Percentiles rank a stretch among this genome's conserved stretches.
These are phyloP conservation scores for Cladosporium austrohemisphaericum DNA, from an alignment of 2,329 filamentous ascomycete species.

Conservation along the genomic window DNA sequence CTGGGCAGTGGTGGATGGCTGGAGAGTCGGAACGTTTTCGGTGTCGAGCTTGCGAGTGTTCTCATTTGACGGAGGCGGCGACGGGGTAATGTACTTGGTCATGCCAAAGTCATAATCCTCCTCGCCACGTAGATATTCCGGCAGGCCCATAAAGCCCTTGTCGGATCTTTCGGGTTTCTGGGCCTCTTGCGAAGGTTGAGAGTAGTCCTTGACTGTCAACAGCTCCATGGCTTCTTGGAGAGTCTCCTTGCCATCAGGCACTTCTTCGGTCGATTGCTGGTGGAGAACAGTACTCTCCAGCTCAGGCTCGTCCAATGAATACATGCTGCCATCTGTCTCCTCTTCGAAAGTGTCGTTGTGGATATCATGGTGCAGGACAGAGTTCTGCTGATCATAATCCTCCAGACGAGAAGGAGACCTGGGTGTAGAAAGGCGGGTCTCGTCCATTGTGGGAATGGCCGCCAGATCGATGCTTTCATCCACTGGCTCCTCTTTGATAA, in stretches of 20 bases:
- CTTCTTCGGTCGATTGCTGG: constrained; percentile 10
- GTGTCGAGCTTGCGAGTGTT: constrained; percentile 22
- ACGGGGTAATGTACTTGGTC: constrained; percentile 50
- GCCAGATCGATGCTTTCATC: constrained; percentile 63
- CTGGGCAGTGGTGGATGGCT: constrained; percentile 21
- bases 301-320: constrained; percentile 43
- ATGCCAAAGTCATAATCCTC: constrained; percentile 55
- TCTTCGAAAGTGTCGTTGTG: constrained; percentile 40
- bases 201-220: constrained; percentile 33
- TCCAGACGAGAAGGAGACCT: constrained; percentile 46
- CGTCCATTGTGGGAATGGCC: constrained; percentile 49
- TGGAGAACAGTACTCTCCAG: constrained; percentile 29
- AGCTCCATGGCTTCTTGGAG: constrained; percentile 34
- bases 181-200: constrained; percentile 24
- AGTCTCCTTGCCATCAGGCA: constrained; percentile 30
- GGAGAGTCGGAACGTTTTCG: constrained; percentile 21
- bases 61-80: constrained; percentile 36
- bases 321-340: constrained; percentile 53
- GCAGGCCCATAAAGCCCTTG: constrained; percentile 29
- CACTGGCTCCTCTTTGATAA: constrained; percentile 62
- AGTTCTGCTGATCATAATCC: constrained; percentile 44
- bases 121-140: constrained; percentile 38
- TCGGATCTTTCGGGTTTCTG: constrained; percentile 17
- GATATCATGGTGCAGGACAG: constrained; percentile 54
- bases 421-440: constrained; percentile 51